These are phyloP conservation scores for Podila horticola DNA, from an alignment of 192 early-diverging fungal genomes.

Conservation along the genomic window DNA sequence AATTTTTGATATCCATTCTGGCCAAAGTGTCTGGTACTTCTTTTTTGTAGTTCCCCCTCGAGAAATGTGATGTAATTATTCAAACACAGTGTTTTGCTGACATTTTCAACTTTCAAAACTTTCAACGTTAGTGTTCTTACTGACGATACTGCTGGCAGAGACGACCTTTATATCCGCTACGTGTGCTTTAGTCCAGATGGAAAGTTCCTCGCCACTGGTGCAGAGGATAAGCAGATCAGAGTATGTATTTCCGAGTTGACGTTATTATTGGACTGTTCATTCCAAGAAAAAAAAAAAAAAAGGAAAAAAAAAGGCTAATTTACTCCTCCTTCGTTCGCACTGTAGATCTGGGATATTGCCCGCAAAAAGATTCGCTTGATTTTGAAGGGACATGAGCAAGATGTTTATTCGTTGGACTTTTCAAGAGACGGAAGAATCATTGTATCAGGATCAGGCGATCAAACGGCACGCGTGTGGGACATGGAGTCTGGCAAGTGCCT, in stretches of 20 bases:
- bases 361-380: slow-evolving; percentile 70
- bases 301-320: neutral
- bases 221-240: slow-evolving; percentile 95
- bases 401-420: slow-evolving; percentile 98
- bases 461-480: slow-evolving; percentile 89
- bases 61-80: neutral
- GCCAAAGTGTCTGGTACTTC: slow-evolving; percentile 71
- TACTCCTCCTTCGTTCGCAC: neutral
- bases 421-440: slow-evolving; percentile 88
- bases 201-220: slow-evolving; percentile 91
- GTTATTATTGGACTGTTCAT: neutral
- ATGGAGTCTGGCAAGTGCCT: slow-evolving; percentile 79
- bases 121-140: slow-evolving; percentile 68
- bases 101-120: neutral
- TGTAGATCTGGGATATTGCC: slow-evolving; percentile 75
- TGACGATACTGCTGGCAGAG: slow-evolving; percentile 79
- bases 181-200: slow-evolving; percentile 97
- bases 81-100: neutral
- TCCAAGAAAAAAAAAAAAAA: neutral
- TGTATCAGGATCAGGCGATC: slow-evolving; percentile 90
- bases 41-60: too few relatives aligned
- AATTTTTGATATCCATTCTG: slow-evolving; percentile 88
- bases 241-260: slow-evolving; percentile 43
- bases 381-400: slow-evolving; percentile 91
- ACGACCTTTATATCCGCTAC: slow-evolving; percentile 95